Percentiles rank a stretch among this genome's conserved stretches.
These are phyloP conservation scores for Phytophthora multivora DNA, from an alignment of 352 stramenopile species.

Conservation along the genomic window DNA sequence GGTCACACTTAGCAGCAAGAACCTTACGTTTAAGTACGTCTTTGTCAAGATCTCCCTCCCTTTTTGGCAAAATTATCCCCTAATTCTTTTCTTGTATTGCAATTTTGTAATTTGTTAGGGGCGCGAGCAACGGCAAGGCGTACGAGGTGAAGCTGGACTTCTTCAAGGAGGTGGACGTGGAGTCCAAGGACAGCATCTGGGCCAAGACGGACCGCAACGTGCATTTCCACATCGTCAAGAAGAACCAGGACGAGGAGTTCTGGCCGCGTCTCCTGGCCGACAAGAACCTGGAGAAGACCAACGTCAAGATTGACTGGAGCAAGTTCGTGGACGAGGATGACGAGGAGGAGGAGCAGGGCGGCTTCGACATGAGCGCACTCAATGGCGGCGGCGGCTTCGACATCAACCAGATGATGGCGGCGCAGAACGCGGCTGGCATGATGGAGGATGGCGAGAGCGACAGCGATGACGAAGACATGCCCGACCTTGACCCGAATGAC, in stretches of 20 bases:
- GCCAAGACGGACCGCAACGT: constrained; percentile 94
- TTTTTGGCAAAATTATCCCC: not conserved
- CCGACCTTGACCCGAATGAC: constrained; percentile 79
- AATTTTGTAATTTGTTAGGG: constrained; percentile 40
- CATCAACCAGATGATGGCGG: constrained; percentile 94
- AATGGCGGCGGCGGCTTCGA: constrained; percentile 92
- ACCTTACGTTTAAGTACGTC: constrained; percentile 85
- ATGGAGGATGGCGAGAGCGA: constrained; percentile 63
- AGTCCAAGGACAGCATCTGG: constrained; percentile 93
- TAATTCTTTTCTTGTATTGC: not conserved
- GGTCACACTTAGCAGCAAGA: constrained; percentile 89
- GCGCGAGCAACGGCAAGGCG: constrained; percentile 90
- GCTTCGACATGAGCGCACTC: constrained; percentile 89
- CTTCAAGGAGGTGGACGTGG: constrained; percentile 93
- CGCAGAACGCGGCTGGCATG: constrained; percentile 78
- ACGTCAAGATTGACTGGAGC: constrained; percentile 96
- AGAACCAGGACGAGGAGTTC: constrained; percentile 93
- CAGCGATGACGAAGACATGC: constrained; percentile 86
- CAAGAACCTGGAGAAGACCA: constrained; percentile 97
- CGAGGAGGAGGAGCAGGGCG: constrained; percentile 90
- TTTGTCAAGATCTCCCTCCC: constrained; percentile 6
- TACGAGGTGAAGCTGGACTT: constrained; percentile 97
- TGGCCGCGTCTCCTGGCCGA: constrained; percentile 96
- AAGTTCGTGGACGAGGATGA: constrained; percentile 96
- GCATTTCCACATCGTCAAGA: constrained; percentile 97